Percentiles rank a stretch among this genome's conserved stretches.
phyloP scores from a whole-genome alignment of 257 asterid genomes.

The Fraxinus quadrangulata region DNA sequence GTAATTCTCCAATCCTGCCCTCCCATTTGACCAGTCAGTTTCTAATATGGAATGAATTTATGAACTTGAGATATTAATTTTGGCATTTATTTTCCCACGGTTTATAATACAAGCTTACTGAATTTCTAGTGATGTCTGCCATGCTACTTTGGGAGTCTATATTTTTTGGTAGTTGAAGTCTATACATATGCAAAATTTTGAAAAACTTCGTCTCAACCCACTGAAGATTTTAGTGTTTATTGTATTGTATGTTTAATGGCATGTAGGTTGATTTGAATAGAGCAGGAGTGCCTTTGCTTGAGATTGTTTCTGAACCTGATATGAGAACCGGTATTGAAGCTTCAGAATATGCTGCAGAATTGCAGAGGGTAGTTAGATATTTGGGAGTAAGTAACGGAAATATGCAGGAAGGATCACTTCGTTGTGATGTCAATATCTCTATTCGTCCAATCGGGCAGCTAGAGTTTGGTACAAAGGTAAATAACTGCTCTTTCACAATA shows the following conservation, averaged over 20 bases:
- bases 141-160: no score
- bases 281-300: slow-evolving; percentile 98
- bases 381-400: slow-evolving; percentile 94
- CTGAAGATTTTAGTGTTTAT: no score
- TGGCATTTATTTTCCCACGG: not conserved
- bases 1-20: not conserved
- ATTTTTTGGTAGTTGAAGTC: no score
- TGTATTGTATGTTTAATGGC: not conserved
- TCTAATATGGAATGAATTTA: not conserved
- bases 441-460: slow-evolving; percentile 86
- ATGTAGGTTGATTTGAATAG: slow-evolving; percentile 91
- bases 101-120: no score
- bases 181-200: no score
- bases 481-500: slow-evolving; percentile 15
- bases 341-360: slow-evolving; percentile 94
- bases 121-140: no score
- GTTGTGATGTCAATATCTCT: slow-evolving; percentile 95
- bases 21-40: not conserved
- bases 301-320: slow-evolving; percentile 98
- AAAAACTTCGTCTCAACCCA: not conserved
- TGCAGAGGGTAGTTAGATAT: slow-evolving; percentile 94
- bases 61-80: not conserved
- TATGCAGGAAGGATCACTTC: slow-evolving; percentile 98
- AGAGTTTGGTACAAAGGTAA: slow-evolving; percentile 93
- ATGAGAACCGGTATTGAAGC: slow-evolving; percentile 98